Percentiles rank a stretch among this genome's conserved stretches.
Conservation (phyloP, 164 flowering plant species). For the Santalum album region DNA sequence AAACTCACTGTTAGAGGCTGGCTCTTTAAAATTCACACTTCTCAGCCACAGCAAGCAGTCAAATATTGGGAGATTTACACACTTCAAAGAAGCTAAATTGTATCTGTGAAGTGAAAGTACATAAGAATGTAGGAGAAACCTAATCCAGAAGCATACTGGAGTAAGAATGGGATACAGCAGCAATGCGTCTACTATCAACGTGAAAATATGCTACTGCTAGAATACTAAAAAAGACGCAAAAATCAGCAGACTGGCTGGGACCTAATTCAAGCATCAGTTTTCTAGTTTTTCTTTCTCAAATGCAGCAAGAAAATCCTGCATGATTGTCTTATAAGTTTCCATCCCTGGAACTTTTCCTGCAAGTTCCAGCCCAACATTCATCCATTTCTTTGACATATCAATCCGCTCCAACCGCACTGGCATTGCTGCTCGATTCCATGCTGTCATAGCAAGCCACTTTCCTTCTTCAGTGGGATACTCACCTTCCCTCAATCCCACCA, state of each 20-base stretch:
- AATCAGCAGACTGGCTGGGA: conserved; percentile 1
- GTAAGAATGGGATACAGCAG: too few species aligned
- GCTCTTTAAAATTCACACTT: too few species aligned
- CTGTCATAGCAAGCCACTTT: conserved; percentile 81
- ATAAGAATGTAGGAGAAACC: too few species aligned
- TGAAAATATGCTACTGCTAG: too few species aligned
- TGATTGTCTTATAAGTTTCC: conserved; percentile 49
- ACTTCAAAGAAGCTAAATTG: too few species aligned
- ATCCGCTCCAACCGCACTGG: conserved; percentile 55
- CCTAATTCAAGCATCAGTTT: conserved; percentile 6
- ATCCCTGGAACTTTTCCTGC: conserved; percentile 50
- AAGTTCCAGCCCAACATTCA: conserved; percentile 63
- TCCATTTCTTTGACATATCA: conserved; percentile 66
- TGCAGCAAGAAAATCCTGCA: conserved; percentile 56
- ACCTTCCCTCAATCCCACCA: conserved; percentile 78
- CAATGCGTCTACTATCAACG: too few species aligned
- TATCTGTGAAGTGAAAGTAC: too few species aligned
- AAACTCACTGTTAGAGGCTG: too few species aligned
- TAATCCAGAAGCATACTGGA: too few species aligned
- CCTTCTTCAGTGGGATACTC: conserved; percentile 81
- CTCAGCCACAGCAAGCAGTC: too few species aligned
- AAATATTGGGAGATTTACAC: too few species aligned
- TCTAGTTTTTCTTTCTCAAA: conserved; percentile 34
- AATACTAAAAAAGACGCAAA: background rate
- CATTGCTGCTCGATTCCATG: conserved; percentile 83